Conservation (phyloP, 495 filamentous ascomycete genomes). For the Beverwykella pulmonaria region DNA sequence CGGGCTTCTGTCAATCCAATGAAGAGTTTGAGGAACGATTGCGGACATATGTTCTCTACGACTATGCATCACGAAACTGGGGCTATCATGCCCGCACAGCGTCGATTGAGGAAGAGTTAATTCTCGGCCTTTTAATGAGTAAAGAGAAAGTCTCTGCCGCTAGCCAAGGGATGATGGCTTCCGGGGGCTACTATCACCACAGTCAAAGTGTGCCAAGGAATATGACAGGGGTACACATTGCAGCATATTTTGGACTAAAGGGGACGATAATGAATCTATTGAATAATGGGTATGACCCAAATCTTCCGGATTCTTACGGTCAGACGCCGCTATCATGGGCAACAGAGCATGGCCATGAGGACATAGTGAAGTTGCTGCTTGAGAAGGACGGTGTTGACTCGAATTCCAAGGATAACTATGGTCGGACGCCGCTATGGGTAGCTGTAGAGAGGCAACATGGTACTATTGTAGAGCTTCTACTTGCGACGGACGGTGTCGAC, state of each 20-base stretch:
- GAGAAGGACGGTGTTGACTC: too few species aligned
- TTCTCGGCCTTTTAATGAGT: too few species aligned
- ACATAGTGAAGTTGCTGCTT: too few species aligned
- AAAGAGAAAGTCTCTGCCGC: too few species aligned
- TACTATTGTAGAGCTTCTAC: too few species aligned
- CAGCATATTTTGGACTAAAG: neutral
- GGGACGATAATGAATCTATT: neutral
- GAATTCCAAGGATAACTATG: too few species aligned
- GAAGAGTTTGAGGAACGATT: neutral
- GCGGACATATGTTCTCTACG: neutral
- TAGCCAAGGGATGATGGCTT: too few species aligned
- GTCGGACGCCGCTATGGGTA: too few species aligned
- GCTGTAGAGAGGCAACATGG: too few species aligned
- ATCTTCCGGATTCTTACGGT: neutral
- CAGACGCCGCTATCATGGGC: slow-evolving; percentile 7
- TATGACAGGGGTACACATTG: neutral
- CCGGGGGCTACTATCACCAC: too few species aligned
- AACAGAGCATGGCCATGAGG: neutral
- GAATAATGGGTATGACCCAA: neutral
- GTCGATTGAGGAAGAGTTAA: too few species aligned
- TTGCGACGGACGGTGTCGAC: too few species aligned
- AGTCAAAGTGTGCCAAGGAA: neutral
- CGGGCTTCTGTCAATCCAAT: neutral
- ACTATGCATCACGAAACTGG: neutral
- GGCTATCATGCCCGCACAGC: neutral